A percentile compares a stretch with the other conserved stretches of the same genome.
phyloP scores from a whole-genome alignment of 2,329 filamentous ascomycete genomes.

The Drechslerella coelobrocha region DNA sequence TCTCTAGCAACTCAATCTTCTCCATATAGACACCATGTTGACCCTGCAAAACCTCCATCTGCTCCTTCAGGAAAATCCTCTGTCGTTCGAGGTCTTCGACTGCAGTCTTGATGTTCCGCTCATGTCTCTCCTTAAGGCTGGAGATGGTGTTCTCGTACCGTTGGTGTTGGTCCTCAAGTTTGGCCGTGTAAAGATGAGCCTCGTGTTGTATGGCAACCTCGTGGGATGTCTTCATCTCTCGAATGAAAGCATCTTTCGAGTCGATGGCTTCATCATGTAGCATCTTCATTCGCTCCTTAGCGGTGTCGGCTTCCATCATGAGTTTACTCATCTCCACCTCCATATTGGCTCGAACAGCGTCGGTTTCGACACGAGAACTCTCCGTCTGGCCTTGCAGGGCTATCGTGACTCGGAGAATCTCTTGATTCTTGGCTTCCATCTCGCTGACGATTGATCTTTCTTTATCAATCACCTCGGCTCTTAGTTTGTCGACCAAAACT shows the following conservation, averaged over 20 bases:
- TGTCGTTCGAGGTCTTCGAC: conserved; percentile 81
- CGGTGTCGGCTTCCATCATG: conserved; percentile 78
- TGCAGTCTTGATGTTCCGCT: conserved; percentile 73
- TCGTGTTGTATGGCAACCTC: conserved; percentile 63
- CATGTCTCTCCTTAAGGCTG: conserved; percentile 76
- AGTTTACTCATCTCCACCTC: conserved; percentile 83
- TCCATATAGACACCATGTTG: conserved; percentile 87
- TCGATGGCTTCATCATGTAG: conserved; percentile 80
- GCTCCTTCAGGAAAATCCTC: conserved; percentile 80
- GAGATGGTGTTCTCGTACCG: conserved; percentile 74
- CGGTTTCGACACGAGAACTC: conserved; percentile 81
- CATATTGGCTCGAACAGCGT: conserved; percentile 79
- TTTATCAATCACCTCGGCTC: conserved; percentile 57
- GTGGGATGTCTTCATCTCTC: conserved; percentile 60
- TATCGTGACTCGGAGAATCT: conserved; percentile 80
- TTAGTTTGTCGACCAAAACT: conserved; percentile 62
- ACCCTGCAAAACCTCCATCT: conserved; percentile 79
- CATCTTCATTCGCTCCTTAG: conserved; percentile 81
- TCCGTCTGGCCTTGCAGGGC: conserved; percentile 83
- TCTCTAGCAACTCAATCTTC: conserved; percentile 81
- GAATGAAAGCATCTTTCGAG: conserved; percentile 67
- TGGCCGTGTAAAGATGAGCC: conserved; percentile 63
- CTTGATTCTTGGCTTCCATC: conserved; percentile 76
- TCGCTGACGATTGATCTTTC: conserved; percentile 70
- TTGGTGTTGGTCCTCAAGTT: conserved; percentile 65